phyloP scores from a whole-genome alignment of 2,329 filamentous ascomycete genomes.

The Aspergillus aculeatus region DNA sequence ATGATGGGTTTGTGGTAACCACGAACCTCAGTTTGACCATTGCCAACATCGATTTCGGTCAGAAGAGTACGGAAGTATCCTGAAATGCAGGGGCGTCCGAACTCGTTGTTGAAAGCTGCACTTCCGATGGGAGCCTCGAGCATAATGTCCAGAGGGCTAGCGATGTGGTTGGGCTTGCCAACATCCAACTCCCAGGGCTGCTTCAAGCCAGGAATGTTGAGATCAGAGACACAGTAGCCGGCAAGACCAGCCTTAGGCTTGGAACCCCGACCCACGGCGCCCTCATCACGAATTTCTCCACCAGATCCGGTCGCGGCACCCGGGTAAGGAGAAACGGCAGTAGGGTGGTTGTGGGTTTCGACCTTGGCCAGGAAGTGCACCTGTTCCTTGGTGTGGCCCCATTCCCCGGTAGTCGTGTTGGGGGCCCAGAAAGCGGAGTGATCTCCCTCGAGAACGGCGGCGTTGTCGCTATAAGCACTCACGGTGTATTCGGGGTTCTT shows the following conservation, averaged over 20 bases:
- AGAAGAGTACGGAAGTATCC: constrained; percentile 92
- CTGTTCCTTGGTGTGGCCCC: constrained; percentile 80
- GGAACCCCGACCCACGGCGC: constrained; percentile 88
- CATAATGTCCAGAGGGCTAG: constrained; percentile 95
- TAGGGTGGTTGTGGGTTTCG: constrained; percentile 97
- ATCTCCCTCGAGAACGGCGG: constrained; percentile 80
- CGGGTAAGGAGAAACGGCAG: constrained; percentile 88
- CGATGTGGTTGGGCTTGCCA: constrained; percentile 86
- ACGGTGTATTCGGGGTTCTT: constrained; percentile 76
- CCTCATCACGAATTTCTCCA: constrained; percentile 93
- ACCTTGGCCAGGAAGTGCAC: constrained; percentile 91
- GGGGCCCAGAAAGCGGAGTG: constrained; percentile 80
- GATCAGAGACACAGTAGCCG: constrained; percentile 93
- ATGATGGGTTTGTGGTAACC: constrained; percentile 99
- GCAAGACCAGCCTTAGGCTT: constrained; percentile 87
- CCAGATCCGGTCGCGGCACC: constrained; percentile 94
- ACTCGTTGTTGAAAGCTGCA: constrained; percentile 96
- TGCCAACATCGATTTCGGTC: constrained; percentile 61
- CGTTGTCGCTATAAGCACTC: constrained; percentile 96
- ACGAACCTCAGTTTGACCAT: constrained; percentile 67
- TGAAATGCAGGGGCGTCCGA: constrained; percentile 81
- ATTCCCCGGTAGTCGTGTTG: constrained; percentile 79
- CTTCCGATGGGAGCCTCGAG: constrained; percentile 93
- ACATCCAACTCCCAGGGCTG: constrained; percentile 90
- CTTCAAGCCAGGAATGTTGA: constrained; percentile 78